These are phyloP conservation scores for Tylopilus vinaceipallidus DNA, from an alignment of 768 basidiomycete genomes.

Conservation along the genomic window DNA sequence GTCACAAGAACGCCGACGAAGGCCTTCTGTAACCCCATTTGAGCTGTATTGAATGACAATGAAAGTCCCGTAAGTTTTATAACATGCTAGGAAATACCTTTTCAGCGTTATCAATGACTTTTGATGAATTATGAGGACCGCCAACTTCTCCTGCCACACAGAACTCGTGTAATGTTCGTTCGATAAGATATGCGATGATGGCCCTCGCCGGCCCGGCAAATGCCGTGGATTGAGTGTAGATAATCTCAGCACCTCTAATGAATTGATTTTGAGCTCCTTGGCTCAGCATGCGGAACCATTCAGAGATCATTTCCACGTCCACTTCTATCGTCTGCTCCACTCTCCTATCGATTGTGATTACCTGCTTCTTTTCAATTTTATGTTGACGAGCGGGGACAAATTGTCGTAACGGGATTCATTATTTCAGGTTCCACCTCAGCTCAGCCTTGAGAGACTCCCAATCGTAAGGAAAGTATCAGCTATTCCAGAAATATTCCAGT, in stretches of 20 bases:
- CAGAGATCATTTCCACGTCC: conserved; percentile 8
- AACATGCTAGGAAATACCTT: background rate
- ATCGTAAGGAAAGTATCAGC: background rate
- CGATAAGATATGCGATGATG: no score
- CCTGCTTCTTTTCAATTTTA: background rate
- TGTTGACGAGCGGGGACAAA: background rate
- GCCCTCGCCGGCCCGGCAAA: conserved; percentile 14
- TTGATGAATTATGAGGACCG: background rate
- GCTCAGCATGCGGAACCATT: conserved; percentile 8
- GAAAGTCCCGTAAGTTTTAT: background rate
- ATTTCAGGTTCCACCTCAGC: background rate
- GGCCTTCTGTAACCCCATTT: background rate
- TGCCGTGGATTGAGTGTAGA: conserved; percentile 10
- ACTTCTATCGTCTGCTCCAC: conserved; percentile 4
- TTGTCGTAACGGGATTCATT: conserved; percentile 6
- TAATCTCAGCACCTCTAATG: background rate
- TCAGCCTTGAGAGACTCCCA: background rate
- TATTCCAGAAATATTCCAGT: background rate
- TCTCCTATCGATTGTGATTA: background rate
- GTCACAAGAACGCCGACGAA: background rate
- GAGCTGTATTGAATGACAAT: background rate
- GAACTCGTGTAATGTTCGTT: background rate
- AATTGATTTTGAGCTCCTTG: background rate
- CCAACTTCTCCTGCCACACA: background rate
- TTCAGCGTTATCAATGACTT: background rate